A percentile compares a stretch with the other conserved stretches of the same genome.
Evolutionary conservation across 2,329 filamentous ascomycete genomes (phyloP).

Genomic region (Claviceps capensis): DNA sequence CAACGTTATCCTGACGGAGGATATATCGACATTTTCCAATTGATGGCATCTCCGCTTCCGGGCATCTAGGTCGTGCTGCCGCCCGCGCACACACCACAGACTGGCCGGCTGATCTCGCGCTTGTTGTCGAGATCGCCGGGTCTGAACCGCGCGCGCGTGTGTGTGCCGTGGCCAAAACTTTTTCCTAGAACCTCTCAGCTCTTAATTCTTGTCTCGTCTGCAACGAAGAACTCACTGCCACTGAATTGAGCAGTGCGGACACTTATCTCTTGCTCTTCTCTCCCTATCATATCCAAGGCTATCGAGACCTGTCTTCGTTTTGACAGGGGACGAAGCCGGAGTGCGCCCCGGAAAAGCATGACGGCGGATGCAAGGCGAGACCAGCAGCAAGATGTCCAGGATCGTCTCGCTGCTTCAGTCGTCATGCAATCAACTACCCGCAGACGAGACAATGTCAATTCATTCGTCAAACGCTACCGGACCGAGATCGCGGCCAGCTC

Average conservation of each 20-base stretch:
- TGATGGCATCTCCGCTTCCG: slow-evolving; percentile 6
- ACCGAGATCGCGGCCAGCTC: slow-evolving; percentile 68
- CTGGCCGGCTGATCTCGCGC: slow-evolving; percentile 6
- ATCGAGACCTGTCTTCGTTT: too few relatives aligned
- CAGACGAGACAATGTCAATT: slow-evolving; percentile 20
- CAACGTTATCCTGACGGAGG: neutral
- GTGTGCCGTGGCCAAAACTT: slow-evolving; percentile 5
- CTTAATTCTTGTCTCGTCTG: neutral
- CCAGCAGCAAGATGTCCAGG: slow-evolving; percentile 25
- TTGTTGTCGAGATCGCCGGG: slow-evolving; percentile 7
- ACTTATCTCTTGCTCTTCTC: neutral
- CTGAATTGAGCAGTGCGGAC: too few relatives aligned
- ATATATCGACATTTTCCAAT: slow-evolving; percentile 2
- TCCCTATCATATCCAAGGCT: too few relatives aligned
- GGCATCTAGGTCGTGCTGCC: slow-evolving; percentile 8
- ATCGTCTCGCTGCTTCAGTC: slow-evolving; percentile 15
- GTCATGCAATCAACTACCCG: slow-evolving; percentile 16
- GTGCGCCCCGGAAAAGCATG: slow-evolving; percentile 17
- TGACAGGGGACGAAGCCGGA: too few relatives aligned
- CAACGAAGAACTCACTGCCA: too few relatives aligned
- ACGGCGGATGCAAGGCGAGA: slow-evolving; percentile 20
- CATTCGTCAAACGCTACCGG: slow-evolving; percentile 58
- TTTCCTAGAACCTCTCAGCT: neutral
- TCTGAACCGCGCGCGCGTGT: slow-evolving; percentile 7
- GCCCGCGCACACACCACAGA: slow-evolving; percentile 8